Evolutionary conservation across 805 yeast genomes (phyloP).

Genomic region (Candida ulmi): DNA sequence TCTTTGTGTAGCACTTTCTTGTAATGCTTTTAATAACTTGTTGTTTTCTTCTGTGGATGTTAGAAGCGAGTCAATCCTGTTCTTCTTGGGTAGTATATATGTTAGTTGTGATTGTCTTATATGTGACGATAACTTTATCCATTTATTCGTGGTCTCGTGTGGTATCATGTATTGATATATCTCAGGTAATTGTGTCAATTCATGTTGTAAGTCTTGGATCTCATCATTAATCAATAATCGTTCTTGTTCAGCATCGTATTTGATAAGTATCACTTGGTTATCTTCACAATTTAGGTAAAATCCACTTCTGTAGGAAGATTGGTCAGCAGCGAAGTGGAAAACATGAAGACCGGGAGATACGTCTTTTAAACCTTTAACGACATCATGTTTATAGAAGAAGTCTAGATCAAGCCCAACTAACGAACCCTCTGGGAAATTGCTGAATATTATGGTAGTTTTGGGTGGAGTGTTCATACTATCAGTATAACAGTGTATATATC

Average conservation of each 20-base stretch:
- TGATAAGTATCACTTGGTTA: conserved; percentile 26
- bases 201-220: conserved; percentile 28
- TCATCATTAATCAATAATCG: conserved; percentile 24
- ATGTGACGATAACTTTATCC: conserved; percentile 21
- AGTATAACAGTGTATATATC: too few relatives aligned
- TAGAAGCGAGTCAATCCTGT: conserved; percentile 35
- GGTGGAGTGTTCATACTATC: conserved; percentile 21
- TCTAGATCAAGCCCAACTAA: conserved; percentile 43
- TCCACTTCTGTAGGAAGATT: conserved; percentile 36
- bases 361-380: conserved; percentile 45
- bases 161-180: conserved; percentile 34
- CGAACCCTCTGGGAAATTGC: conserved; percentile 29
- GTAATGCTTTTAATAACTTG: conserved; percentile 32
- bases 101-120: conserved; percentile 23
- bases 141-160: conserved; percentile 30
- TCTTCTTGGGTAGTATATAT: conserved; percentile 21
- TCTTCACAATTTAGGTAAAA: conserved; percentile 29
- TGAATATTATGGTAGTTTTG: conserved; percentile 23
- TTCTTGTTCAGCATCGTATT: conserved; percentile 34
- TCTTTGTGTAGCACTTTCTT: conserved; percentile 23
- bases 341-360: conserved; percentile 49
- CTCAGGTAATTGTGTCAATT: conserved; percentile 24
- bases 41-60: conserved; percentile 47
- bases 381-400: conserved; percentile 36
- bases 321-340: conserved; percentile 42